phyloP scores from a whole-genome alignment of 2,329 filamentous ascomycete genomes.

The Colletotrichum viniferum region DNA sequence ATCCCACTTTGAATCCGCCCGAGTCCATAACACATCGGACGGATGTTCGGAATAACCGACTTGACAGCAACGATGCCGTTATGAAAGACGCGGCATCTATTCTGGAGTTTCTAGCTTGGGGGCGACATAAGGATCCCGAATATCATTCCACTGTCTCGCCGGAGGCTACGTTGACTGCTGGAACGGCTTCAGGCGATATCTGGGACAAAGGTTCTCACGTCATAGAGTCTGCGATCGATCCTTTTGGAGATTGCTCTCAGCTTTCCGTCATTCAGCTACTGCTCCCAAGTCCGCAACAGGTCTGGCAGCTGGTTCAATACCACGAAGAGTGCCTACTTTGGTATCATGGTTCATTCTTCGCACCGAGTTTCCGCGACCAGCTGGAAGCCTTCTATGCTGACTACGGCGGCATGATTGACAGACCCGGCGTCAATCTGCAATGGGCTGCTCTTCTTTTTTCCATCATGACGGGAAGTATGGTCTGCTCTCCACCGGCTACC shows the following conservation, averaged over 20 bases:
- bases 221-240: background rate
- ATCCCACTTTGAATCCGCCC: background rate
- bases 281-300: background rate
- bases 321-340: background rate
- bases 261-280: background rate
- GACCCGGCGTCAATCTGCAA: background rate
- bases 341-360: background rate
- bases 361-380: background rate
- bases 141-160: background rate
- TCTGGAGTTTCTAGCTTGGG: constrained; percentile 53
- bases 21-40: background rate
- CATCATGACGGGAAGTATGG: background rate
- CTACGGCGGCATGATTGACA: background rate
- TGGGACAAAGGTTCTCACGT: background rate
- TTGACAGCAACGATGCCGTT: constrained; percentile 26
- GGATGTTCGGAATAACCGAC: background rate
- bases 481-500: background rate
- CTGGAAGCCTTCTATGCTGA: background rate
- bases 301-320: background rate
- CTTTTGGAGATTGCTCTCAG: background rate
- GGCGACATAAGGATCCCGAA: constrained; percentile 44
- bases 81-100: constrained; percentile 47
- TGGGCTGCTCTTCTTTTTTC: background rate
- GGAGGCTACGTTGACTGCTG: background rate
- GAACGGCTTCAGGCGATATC: background rate